Conservation (phyloP, 148 eudicot species). For the Nyssa sinensis region DNA sequence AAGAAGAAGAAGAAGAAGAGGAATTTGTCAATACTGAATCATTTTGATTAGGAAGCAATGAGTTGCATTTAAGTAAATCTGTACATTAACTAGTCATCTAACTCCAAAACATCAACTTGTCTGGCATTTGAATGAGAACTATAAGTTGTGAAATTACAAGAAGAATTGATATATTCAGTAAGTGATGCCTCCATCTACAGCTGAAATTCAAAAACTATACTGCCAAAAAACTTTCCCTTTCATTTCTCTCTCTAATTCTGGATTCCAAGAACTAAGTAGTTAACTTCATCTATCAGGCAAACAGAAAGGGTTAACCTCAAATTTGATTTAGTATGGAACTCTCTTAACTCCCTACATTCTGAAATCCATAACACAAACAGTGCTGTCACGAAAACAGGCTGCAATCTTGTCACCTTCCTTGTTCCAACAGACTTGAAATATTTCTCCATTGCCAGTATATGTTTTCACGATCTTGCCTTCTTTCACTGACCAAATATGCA, state of each 20-base stretch:
- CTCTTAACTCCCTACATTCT: slow-evolving; percentile 37
- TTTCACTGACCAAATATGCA: slow-evolving; percentile 82
- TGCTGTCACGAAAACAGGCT: slow-evolving; percentile 78
- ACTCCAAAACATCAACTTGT: not conserved
- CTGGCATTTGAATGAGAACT: not conserved
- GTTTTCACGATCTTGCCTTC: slow-evolving; percentile 75
- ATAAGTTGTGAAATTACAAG: not conserved
- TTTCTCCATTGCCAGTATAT: slow-evolving; percentile 71
- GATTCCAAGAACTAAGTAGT: not conserved
- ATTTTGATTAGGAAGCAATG: not conserved
- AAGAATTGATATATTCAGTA: not conserved
- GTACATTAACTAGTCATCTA: not conserved
- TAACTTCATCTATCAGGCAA: not conserved
- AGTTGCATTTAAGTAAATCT: not conserved
- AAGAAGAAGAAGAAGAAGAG: not conserved
- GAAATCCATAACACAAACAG: slow-evolving; percentile 62
- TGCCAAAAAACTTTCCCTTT: not conserved
- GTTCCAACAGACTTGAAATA: slow-evolving; percentile 95
- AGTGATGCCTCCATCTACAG: not conserved
- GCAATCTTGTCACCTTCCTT: slow-evolving; percentile 86
- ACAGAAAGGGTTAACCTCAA: too few relatives aligned
- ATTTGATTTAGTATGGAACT: not conserved
- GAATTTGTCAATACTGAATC: not conserved
- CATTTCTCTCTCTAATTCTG: not conserved
- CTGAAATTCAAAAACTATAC: not conserved